Conservation (phyloP, 2,329 filamentous ascomycete species). For the Aspergillus novoparasiticus region DNA sequence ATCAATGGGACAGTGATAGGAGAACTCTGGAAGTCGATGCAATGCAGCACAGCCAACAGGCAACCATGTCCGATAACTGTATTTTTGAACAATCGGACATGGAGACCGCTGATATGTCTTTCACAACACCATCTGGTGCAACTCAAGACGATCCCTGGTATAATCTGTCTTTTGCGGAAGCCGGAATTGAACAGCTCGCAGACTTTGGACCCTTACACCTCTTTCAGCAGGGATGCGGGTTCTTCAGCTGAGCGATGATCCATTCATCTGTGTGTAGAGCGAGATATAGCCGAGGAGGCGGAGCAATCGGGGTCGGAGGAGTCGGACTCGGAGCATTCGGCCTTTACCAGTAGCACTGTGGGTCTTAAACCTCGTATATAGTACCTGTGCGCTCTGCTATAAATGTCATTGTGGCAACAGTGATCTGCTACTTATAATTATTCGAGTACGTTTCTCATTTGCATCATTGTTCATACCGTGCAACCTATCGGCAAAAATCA, state of each 20-base stretch:
- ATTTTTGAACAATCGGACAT: background rate
- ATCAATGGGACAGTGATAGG: background rate
- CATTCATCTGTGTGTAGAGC: background rate
- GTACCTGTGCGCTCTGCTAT: too few relatives aligned
- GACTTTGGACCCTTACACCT: background rate
- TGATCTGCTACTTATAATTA: too few relatives aligned
- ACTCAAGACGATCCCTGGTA: background rate
- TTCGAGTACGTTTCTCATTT: too few relatives aligned
- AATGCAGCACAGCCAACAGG: background rate
- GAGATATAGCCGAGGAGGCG: background rate
- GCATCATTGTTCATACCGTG: too few relatives aligned
- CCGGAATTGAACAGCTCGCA: slow-evolving; percentile 3
- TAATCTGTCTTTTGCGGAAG: slow-evolving; percentile 2
- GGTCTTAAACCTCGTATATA: too few relatives aligned
- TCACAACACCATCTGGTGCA: background rate
- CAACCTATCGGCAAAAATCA: too few relatives aligned
- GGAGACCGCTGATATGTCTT: background rate
- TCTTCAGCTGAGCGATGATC: background rate
- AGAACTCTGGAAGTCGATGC: background rate
- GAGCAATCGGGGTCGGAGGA: background rate
- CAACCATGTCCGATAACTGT: background rate
- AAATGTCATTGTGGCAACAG: too few relatives aligned
- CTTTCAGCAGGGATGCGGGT: background rate
- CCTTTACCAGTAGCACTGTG: too few relatives aligned
- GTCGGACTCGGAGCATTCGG: too few relatives aligned